Conservation (phyloP, 352 stramenopile genomes). For the Pythium grandisporangium region DNA sequence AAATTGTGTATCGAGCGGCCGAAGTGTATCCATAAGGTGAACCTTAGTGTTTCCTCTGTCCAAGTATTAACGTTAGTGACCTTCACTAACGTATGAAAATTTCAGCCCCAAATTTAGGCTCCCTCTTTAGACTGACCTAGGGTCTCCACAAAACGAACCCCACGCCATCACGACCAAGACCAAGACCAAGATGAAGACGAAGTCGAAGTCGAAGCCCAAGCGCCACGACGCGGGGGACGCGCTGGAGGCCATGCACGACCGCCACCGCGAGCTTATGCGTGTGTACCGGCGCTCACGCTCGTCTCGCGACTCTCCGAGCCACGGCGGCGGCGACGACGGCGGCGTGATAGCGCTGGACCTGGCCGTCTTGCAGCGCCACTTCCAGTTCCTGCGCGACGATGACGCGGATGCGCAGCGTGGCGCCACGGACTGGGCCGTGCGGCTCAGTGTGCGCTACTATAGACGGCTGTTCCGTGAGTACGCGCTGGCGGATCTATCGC, state of each 20-base stretch:
- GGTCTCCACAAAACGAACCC: no score
- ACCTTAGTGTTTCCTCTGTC: no score
- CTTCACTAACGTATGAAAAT: no score
- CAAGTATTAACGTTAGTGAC: no score
- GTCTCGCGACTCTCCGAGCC: conserved; percentile 2
- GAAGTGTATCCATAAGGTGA: no score
- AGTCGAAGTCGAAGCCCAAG: no score
- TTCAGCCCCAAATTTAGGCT: no score
- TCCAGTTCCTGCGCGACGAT: conserved; percentile 77
- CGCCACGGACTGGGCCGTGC: conserved; percentile 56
- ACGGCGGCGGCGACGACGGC: conserved; percentile 2
- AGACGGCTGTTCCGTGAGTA: conserved; percentile 77
- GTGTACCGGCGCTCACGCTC: conserved; percentile 26
- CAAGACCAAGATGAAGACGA: no score
- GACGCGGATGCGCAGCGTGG: conserved; percentile 36
- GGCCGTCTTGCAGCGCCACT: conserved; percentile 30
- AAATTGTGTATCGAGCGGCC: no score
- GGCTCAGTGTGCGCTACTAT: conserved; percentile 83
- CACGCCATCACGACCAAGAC: no score
- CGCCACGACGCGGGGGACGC: no score
- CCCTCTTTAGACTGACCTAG: no score
- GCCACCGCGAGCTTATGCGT: conserved; percentile 46
- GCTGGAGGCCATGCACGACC: conserved; percentile 10
- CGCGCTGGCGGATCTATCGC: conserved; percentile 60
- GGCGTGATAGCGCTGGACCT: conserved; percentile 24